A percentile compares a stretch with the other conserved stretches of the same genome.
Evolutionary conservation across 2,329 filamentous ascomycete species (phyloP).

Genomic region (Colletotrichum truncatum): DNA sequence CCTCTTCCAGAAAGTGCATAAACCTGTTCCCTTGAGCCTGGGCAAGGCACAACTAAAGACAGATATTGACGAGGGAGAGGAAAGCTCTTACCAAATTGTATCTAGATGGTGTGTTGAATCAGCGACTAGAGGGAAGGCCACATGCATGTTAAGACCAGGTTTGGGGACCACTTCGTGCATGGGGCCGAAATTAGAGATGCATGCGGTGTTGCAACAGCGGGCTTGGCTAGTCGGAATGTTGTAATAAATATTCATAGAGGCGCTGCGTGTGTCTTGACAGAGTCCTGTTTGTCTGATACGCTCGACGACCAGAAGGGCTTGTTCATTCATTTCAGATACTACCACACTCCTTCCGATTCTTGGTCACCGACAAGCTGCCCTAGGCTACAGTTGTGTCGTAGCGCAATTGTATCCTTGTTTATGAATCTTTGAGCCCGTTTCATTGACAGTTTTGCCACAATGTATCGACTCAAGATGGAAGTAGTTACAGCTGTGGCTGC

Average conservation of each 20-base stretch:
- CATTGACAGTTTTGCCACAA: background rate
- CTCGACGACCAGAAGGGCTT: background rate
- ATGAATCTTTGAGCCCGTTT: background rate
- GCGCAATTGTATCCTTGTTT: background rate
- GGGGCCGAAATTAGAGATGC: conserved; percentile 13
- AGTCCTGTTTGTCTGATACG: background rate
- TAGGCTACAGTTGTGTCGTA: too few species aligned
- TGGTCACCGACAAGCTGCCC: too few species aligned
- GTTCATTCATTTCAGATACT: background rate
- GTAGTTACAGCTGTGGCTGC: conserved; percentile 37
- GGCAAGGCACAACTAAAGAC: background rate
- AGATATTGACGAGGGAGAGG: conserved; percentile 6
- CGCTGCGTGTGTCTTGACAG: background rate
- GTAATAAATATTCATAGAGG: conserved; percentile 10
- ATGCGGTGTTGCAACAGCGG: background rate
- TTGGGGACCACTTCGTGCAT: background rate
- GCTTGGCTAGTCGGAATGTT: background rate
- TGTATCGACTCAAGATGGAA: conserved; percentile 32
- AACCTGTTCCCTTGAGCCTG: background rate
- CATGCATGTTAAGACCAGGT: background rate
- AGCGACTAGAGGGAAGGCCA: background rate
- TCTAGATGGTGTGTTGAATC: background rate
- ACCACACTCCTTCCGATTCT: background rate
- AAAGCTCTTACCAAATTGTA: background rate
- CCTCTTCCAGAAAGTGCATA: background rate